A percentile compares a stretch with the other conserved stretches of the same genome.
phyloP scores from a whole-genome alignment of 2,329 filamentous ascomycete species.

The Fusarium tanahbumbuense region DNA sequence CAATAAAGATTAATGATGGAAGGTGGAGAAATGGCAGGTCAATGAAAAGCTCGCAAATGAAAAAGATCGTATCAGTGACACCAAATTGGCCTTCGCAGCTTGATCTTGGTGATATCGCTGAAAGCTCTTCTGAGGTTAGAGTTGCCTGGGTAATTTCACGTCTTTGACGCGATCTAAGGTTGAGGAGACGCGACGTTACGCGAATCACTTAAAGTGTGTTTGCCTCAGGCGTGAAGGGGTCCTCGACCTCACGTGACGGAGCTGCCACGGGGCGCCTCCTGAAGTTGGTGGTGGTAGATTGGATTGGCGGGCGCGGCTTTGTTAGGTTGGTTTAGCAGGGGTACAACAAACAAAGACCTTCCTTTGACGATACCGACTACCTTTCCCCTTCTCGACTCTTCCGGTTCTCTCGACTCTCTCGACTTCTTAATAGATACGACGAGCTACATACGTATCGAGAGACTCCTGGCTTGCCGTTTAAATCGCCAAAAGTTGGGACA shows the following conservation, averaged over 20 bases:
- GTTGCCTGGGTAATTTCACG: constrained; percentile 51
- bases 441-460: constrained; percentile 29
- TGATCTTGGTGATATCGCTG: constrained; percentile 18
- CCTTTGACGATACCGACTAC: constrained; percentile 38
- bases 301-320: constrained; percentile 41
- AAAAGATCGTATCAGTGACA: constrained; percentile 17
- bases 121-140: constrained; percentile 43
- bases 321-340: constrained; percentile 35
- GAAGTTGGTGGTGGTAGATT: constrained; percentile 36
- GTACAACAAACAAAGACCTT: constrained; percentile 35
- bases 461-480: constrained; percentile 16
- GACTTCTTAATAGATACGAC: constrained; percentile 34
- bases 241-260: constrained; percentile 48
- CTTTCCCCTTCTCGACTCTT: constrained; percentile 23
- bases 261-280: constrained; percentile 43
- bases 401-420: not conserved
- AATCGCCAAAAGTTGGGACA: constrained; percentile 16
- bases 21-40: not conserved
- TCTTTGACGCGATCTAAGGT: constrained; percentile 51
- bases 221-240: constrained; percentile 50
- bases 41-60: not conserved
- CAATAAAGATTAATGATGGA: constrained; percentile 1
- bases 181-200: constrained; percentile 54
- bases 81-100: constrained; percentile 27
- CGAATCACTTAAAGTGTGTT: constrained; percentile 53